phyloP scores from a whole-genome alignment of 148 eudicot genomes.

The Amaranthus palmeri region DNA sequence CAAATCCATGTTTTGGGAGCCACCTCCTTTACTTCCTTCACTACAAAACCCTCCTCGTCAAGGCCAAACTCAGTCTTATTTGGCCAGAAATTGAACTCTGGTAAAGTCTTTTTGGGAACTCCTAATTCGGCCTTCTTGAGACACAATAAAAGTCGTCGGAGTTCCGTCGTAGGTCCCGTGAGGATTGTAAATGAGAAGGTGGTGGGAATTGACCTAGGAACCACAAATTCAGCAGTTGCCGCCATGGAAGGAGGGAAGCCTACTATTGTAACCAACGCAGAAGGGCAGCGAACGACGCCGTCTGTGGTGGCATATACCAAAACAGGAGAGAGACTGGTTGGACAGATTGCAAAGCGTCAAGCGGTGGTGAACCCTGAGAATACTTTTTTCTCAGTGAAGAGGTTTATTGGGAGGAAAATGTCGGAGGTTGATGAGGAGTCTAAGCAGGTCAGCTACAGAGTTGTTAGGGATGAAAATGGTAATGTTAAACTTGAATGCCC shows the following conservation, averaged over 20 bases:
- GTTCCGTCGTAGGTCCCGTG: conserved; percentile 19
- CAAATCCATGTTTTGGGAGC: conserved; percentile 37
- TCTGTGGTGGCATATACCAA: conserved; percentile 95
- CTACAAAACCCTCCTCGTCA: conserved; percentile 10
- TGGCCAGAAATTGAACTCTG: conserved; percentile 26
- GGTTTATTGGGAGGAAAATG: conserved; percentile 95
- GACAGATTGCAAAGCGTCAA: conserved; percentile 92
- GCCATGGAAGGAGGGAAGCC: conserved; percentile 99
- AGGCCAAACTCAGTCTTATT: conserved; percentile 33
- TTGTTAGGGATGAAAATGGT: conserved; percentile 83
- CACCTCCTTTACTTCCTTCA: conserved; percentile 21
- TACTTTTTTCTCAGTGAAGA: conserved; percentile 84
- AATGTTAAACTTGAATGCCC: conserved; percentile 96
- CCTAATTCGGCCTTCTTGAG: conserved; percentile 32
- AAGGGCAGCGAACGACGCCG: conserved; percentile 94
- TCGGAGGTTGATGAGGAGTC: conserved; percentile 94
- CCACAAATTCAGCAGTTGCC: conserved; percentile 92
- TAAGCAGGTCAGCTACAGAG: conserved; percentile 82
- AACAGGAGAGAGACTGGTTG: conserved; percentile 73
- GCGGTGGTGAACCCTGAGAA: conserved; percentile 93
- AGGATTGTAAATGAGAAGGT: conserved; percentile 74
- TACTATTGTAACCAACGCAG: conserved; percentile 78
- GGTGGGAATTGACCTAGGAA: conserved; percentile 92
- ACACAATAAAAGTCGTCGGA: conserved; percentile 16
- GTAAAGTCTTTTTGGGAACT: conserved; percentile 15